A percentile compares a stretch with the other conserved stretches of the same genome.
These are phyloP conservation scores for Pelargonium fulgidum DNA, from an alignment of 441 rosid species.

Conservation along the genomic window DNA sequence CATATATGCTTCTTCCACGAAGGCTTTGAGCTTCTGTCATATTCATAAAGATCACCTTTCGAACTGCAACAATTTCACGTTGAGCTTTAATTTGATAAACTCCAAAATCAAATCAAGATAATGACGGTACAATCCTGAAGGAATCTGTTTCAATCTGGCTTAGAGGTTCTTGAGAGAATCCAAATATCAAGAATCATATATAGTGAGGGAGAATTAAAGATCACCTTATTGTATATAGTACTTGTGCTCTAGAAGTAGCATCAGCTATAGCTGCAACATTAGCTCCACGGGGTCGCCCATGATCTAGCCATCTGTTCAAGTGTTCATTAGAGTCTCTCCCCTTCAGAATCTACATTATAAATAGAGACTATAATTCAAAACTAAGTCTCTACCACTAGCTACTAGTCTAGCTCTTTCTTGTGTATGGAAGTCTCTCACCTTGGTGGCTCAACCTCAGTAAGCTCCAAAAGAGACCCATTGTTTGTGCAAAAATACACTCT, in stretches of 20 bases:
- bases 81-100: not conserved
- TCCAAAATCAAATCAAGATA: not conserved
- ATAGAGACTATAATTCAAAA: constrained; percentile 22
- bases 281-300: constrained; percentile 60
- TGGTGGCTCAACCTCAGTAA: constrained; percentile 42
- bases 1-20: constrained; percentile 73
- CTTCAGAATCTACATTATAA: constrained; percentile 23
- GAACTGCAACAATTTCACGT: constrained; percentile 36
- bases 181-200: too few species aligned
- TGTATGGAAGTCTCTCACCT: constrained; percentile 34
- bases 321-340: constrained; percentile 21
- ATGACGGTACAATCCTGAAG: not conserved
- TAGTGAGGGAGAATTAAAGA: not conserved
- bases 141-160: not conserved
- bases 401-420: not conserved
- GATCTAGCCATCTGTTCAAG: constrained; percentile 58
- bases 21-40: constrained; percentile 52
- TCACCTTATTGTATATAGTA: constrained; percentile 54
- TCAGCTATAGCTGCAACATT: constrained; percentile 55
- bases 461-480: constrained; percentile 48
- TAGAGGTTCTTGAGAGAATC: too few species aligned
- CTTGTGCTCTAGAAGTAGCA: constrained; percentile 40
- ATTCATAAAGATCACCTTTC: constrained; percentile 60
- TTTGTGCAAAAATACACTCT: constrained; percentile 56
- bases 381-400: too few species aligned